A percentile compares a stretch with the other conserved stretches of the same genome.
Conservation (phyloP, 306 rosid species). For the Cajanus cajan region DNA sequence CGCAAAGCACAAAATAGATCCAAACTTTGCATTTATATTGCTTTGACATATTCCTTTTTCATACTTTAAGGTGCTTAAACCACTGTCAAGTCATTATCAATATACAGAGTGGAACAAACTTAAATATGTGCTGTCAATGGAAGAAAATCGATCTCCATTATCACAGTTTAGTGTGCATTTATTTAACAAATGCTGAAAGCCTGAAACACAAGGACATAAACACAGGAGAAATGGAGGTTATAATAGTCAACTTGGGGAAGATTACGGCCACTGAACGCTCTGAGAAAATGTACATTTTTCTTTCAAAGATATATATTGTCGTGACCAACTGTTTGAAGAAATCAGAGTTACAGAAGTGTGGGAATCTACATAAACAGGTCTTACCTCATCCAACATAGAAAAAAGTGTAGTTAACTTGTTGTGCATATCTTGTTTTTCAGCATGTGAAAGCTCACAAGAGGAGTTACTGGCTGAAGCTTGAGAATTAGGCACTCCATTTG, state of each 20-base stretch:
- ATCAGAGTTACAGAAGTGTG: neutral
- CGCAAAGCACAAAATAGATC: neutral
- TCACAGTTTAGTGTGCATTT: neutral
- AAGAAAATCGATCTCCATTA: neutral
- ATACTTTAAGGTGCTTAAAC: neutral
- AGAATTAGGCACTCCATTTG: slow-evolving; percentile 44
- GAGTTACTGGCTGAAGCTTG: slow-evolving; percentile 51
- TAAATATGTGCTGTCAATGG: neutral
- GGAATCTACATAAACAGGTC: neutral
- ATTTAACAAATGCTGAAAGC: neutral
- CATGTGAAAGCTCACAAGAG: slow-evolving; percentile 60
- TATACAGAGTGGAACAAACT: neutral
- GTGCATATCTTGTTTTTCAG: slow-evolving; percentile 75
- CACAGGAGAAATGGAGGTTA: neutral
- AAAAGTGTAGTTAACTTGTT: slow-evolving; percentile 68
- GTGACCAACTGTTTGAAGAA: neutral
- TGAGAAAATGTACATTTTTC: neutral
- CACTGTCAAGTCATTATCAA: neutral
- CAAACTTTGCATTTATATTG: neutral
- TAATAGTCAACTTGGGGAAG: neutral
- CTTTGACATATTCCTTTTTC: neutral
- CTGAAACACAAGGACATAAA: neutral
- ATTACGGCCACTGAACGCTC: neutral
- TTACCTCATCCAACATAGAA: slow-evolving; percentile 84
- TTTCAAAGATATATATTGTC: neutral